Evolutionary conservation across 495 filamentous ascomycete species (phyloP).

Genomic region (Terfezia claveryi): DNA sequence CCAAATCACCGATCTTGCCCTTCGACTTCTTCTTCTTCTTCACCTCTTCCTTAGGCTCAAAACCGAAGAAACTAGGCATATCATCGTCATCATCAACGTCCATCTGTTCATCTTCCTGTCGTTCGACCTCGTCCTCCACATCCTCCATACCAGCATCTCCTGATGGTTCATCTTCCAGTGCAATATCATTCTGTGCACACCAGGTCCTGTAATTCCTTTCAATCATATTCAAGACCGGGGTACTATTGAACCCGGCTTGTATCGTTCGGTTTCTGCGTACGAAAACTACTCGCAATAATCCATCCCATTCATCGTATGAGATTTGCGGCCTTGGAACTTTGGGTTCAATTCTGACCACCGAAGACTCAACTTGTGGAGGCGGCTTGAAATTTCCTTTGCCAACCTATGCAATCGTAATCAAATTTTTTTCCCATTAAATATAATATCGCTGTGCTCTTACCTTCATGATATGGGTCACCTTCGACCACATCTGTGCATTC

Average conservation of each 20-base stretch:
- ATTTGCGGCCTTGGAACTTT: slow-evolving; percentile 67
- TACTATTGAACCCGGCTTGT: slow-evolving; percentile 53
- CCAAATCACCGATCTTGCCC: slow-evolving; percentile 52
- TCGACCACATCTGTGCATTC: slow-evolving; percentile 89
- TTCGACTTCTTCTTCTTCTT: slow-evolving; percentile 35
- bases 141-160: slow-evolving; percentile 29
- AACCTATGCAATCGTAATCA: slow-evolving; percentile 28
- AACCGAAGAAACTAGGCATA: slow-evolving; percentile 57
- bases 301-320: slow-evolving; percentile 88
- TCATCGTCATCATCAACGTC: slow-evolving; percentile 37
- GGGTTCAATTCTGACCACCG: slow-evolving; percentile 53
- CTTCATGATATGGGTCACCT: slow-evolving; percentile 57
- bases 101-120: slow-evolving; percentile 31
- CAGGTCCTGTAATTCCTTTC: slow-evolving; percentile 72
- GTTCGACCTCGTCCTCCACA: slow-evolving; percentile 29
- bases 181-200: slow-evolving; percentile 63
- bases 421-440: background rate
- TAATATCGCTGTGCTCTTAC: background rate
- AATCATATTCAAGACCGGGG: slow-evolving; percentile 56
- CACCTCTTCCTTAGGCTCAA: slow-evolving; percentile 26
- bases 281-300: slow-evolving; percentile 65
- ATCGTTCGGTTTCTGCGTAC: slow-evolving; percentile 51
- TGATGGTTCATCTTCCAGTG: slow-evolving; percentile 45
- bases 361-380: slow-evolving; percentile 72
- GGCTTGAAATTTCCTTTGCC: slow-evolving; percentile 89